Conservation (phyloP, 495 filamentous ascomycete species). For the Rhypophila decipiens region DNA sequence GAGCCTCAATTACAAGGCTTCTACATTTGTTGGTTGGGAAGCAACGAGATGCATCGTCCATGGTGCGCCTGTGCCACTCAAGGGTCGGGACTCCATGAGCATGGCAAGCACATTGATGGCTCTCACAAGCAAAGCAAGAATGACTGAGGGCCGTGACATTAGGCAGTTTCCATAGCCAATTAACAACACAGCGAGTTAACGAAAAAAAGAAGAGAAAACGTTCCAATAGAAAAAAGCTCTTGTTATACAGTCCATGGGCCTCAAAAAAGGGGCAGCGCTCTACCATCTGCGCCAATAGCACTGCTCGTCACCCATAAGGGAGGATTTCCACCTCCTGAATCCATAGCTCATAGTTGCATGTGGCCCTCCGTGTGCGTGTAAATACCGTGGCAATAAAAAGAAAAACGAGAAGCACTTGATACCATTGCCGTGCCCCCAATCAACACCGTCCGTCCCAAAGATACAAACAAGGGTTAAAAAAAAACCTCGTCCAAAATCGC, state of each 20-base stretch:
- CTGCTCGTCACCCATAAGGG: slow-evolving; percentile 18
- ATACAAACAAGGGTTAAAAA: slow-evolving; percentile 33
- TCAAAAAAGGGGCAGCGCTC: neutral
- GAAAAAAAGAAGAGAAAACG: neutral
- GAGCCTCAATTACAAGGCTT: too few species aligned
- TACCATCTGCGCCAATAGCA: slow-evolving; percentile 12
- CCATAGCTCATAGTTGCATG: slow-evolving; percentile 26
- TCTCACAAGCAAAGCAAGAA: too few species aligned
- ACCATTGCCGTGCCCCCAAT: slow-evolving; percentile 31
- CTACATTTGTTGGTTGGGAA: too few species aligned
- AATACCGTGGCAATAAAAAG: slow-evolving; percentile 21
- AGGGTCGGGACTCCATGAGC: too few species aligned
- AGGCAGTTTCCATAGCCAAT: neutral
- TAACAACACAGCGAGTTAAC: too few species aligned
- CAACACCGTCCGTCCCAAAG: slow-evolving; percentile 42
- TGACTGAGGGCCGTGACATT: too few species aligned
- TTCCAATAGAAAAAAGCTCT: slow-evolving; percentile 4
- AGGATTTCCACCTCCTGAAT: slow-evolving; percentile 13
- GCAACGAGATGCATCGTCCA: too few species aligned
- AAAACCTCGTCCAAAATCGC: slow-evolving; percentile 15
- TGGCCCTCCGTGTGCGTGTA: slow-evolving; percentile 26
- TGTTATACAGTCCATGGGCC: slow-evolving; percentile 21
- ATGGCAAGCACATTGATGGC: too few species aligned
- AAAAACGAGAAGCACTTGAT: slow-evolving; percentile 25
- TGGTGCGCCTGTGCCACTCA: too few species aligned